Percentiles rank a stretch among this genome's conserved stretches.
Evolutionary conservation across 2,329 filamentous ascomycete genomes (phyloP).

Genomic region (Clonostachys sp.): DNA sequence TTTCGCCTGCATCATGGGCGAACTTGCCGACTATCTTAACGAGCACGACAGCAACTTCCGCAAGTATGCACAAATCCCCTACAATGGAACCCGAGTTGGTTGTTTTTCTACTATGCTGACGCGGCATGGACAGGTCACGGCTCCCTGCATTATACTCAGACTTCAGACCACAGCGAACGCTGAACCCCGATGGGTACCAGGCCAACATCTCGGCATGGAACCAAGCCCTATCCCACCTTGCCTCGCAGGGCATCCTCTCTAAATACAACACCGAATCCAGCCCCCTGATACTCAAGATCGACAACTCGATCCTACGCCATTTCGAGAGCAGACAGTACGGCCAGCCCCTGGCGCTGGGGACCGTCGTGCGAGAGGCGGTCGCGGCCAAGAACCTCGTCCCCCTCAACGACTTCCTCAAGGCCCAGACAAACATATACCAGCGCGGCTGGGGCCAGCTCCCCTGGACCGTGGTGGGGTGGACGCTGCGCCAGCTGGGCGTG

Average conservation of each 20-base stretch:
- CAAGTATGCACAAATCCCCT: constrained; percentile 31
- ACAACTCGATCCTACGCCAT: constrained; percentile 62
- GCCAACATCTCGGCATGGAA: constrained; percentile 81
- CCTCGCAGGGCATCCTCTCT: constrained; percentile 53
- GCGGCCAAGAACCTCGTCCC: constrained; percentile 65
- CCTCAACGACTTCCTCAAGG: constrained; percentile 60
- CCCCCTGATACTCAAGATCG: constrained; percentile 47
- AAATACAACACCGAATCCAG: constrained; percentile 33
- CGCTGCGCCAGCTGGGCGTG: constrained; percentile 65
- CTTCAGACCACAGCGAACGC: constrained; percentile 66
- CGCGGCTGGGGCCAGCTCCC: constrained; percentile 65
- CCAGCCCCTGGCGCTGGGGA: constrained; percentile 72
- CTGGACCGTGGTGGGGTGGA: constrained; percentile 72
- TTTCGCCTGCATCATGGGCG: constrained; percentile 42
- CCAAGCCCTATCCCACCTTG: constrained; percentile 65
- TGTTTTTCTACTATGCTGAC: not conserved
- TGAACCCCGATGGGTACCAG: constrained; percentile 80
- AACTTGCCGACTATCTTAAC: constrained; percentile 64
- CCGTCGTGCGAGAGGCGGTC: constrained; percentile 73
- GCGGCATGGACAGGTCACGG: constrained; percentile 50
- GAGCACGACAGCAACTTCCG: constrained; percentile 57
- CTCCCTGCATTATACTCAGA: constrained; percentile 86
- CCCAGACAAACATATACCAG: constrained; percentile 67
- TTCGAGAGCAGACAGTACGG: constrained; percentile 77
- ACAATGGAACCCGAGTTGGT: not conserved